These are phyloP conservation scores for Geotrichum siamense DNA, from an alignment of 1,139 yeast genomes.

Conservation along the genomic window DNA sequence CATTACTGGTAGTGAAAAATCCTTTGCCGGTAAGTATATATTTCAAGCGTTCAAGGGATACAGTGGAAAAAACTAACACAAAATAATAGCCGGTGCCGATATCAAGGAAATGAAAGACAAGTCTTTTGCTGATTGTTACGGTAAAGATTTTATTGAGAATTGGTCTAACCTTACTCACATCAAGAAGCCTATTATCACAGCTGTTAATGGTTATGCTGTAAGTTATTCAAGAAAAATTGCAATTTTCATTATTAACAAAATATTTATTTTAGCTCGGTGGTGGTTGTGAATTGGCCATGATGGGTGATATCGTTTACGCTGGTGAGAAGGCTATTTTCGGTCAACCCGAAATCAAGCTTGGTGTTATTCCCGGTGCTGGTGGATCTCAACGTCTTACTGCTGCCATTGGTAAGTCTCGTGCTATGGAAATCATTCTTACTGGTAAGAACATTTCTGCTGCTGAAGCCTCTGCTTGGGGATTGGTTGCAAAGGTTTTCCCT, in stretches of 20 bases:
- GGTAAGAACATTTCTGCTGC: constrained; percentile 41
- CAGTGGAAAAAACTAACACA: neutral
- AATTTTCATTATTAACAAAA: neutral
- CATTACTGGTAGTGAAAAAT: constrained; percentile 41
- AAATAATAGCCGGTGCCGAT: constrained; percentile 43
- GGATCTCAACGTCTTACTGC: constrained; percentile 45
- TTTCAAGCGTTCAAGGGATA: constrained; percentile 2
- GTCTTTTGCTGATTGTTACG: constrained; percentile 36
- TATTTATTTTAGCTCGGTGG: constrained; percentile 38
- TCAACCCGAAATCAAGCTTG: constrained; percentile 48
- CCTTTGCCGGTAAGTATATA: constrained; percentile 36
- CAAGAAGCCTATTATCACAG: constrained; percentile 45
- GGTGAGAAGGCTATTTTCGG: constrained; percentile 46
- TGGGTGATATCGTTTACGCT: constrained; percentile 45
- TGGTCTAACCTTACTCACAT: constrained; percentile 37
- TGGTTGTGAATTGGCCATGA: constrained; percentile 50
- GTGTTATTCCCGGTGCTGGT: constrained; percentile 49
- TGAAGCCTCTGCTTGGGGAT: constrained; percentile 45
- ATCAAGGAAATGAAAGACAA: constrained; percentile 44
- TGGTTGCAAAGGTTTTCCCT: constrained; percentile 40
- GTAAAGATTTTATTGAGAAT: constrained; percentile 34
- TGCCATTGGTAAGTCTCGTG: constrained; percentile 44
- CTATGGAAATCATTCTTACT: constrained; percentile 44
- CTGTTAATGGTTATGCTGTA: constrained; percentile 45
- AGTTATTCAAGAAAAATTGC: constrained; percentile 1